Evolutionary conservation across 2,329 filamentous ascomycete genomes (phyloP), one percentile per base, ranked within the genome.

Genomic region (Zymoseptoria crescenta): DNA sequence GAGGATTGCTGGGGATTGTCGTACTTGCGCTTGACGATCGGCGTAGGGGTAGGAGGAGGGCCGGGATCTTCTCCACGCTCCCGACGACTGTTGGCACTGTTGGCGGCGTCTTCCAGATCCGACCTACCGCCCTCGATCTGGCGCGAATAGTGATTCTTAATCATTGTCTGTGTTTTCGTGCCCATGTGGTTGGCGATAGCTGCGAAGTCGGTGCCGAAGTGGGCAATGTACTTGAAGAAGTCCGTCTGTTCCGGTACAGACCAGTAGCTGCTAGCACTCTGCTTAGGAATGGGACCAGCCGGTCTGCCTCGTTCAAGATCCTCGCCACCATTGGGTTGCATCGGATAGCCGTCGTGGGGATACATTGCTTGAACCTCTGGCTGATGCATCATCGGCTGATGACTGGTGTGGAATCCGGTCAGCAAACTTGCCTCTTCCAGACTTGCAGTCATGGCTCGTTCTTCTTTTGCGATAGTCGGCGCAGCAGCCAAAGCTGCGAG

Each of bases 111-210:
- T 55, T 75, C 72, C 3, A 80, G 71, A 21, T 79, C 77, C 4
- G 66, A 65, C 49, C 72, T 73, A 8, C 76, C 77, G 30, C 74
- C 69, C 56, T 78, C 76, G 10, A 78, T 70, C 54, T 77, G 72
- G 56, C 78, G 77, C 55, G 75, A 66, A 59, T 77, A 81, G 64
- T 80, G 76, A 68, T 81, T 81, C 68, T 80, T 80, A 79, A 89
- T 89, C 89, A 94, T 94, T n/a, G 88, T 88, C 58, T 87, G 82
- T 19, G 89, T 93, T 75, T 93, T 93, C 4, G 88, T 90, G 54
- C 87, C 86, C 87, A 94, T 91, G 67, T 90, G 85, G 55, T 80
- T 80, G 49, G 89, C 87, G 73, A 93, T 93, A 4, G 82, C 83
- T 54, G 78, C 77, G 83, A 88, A 94, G 70, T 94, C 88, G 16